Base-by-base conservation (phyloP, 2,329 filamentous ascomycete genomes). In the Hypoxylon sp. region DNA sequence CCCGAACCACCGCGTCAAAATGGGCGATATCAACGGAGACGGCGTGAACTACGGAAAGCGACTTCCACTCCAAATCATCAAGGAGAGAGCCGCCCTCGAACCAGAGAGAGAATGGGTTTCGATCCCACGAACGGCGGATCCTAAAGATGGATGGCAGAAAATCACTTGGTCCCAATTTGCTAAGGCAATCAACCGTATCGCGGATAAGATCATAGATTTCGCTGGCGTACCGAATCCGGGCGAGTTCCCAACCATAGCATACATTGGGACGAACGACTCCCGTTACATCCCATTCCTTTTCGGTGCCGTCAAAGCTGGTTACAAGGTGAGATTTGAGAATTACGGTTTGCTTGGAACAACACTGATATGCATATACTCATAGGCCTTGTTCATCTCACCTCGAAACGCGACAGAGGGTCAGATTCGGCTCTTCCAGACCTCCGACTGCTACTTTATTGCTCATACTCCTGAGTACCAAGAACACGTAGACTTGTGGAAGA, bases 381-480 rank as follows among this genome's bases (percentile, higher is more conserved):
- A 74, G 68, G 69, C 71, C 3, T 65, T 78, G 8, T 71, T 76
- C 27, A 72, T 78, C 41, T 79, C 75, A 5, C 70, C 75, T 1
- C 71, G 77, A 3, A 79, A 79, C 55, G 72, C 73, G 1, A 65
- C 67, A 7, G 75, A 77, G 35, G 75, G 69, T 2, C 75, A 79
- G 50, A 49, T 77, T 11, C 72, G 72, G 29, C 69, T 80, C 0
- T 74, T 79, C 23, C 67, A 75, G 30, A 65, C 63, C 15, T 76
- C 76, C 0, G 63, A 75, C 41, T 78, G 76, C 63, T 64, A 69
- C 32, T 61, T 67, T 13, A 38, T 79, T 19, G 67, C 63, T 34
- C 43, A 52, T 19, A 37, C 25, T 15, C 20, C 27, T 7, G 49
- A 52, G 73, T 69, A 48, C 61, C 72, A 7, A 26, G 57, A 65